Evolutionary conservation across 257 asterid species (phyloP).

Genomic region (Solanum chilense): DNA sequence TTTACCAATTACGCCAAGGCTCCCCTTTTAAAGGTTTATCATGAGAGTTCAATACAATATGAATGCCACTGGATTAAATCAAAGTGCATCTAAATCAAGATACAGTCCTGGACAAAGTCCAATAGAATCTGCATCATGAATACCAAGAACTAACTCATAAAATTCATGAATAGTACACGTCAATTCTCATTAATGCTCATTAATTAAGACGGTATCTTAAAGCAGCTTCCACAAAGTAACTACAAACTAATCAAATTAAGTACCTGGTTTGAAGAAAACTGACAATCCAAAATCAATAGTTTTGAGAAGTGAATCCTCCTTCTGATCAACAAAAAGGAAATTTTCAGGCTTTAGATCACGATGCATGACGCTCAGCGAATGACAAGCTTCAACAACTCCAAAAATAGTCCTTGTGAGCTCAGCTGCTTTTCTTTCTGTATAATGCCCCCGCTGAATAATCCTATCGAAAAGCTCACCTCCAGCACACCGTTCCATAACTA

Average conservation of each 20-base stretch:
- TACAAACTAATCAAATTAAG: not conserved
- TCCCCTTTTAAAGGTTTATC: not conserved
- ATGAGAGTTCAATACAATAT: not conserved
- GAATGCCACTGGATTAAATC: not conserved
- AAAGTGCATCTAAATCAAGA: not conserved
- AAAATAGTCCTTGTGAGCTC: constrained; percentile 91
- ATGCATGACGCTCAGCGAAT: constrained; percentile 93
- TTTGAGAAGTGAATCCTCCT: constrained; percentile 87
- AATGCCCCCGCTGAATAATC: constrained; percentile 87
- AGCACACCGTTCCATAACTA: constrained; percentile 85
- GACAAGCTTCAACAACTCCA: constrained; percentile 96
- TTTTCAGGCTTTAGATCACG: constrained; percentile 98
- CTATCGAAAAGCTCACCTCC: constrained; percentile 96
- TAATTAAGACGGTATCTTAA: not conserved
- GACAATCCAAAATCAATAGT: constrained; percentile 93
- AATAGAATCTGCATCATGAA: not conserved
- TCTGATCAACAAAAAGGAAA: constrained; percentile 72
- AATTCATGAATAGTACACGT: not conserved
- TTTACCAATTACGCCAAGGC: not conserved
- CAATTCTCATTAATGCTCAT: not conserved
- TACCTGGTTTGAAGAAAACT: constrained; percentile 92
- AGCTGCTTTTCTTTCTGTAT: constrained; percentile 89
- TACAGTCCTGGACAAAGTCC: not conserved
- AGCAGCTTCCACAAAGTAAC: not conserved
- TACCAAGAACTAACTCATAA: not conserved